Base-by-base conservation (phyloP, 2,329 filamentous ascomycete genomes). In the Corinectria fuckeliana region DNA sequence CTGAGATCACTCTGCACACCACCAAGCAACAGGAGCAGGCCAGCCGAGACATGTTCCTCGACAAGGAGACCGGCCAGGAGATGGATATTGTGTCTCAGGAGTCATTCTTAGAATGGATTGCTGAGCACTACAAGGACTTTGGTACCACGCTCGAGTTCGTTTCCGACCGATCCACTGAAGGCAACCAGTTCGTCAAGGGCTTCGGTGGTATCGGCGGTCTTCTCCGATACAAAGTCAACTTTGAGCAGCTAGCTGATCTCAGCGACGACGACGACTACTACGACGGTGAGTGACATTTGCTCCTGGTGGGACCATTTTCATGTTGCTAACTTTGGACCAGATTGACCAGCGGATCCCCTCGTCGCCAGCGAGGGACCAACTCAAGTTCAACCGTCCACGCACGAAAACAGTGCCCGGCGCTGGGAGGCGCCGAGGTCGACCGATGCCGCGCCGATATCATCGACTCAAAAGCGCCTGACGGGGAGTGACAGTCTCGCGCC, bases 201-300 rank as follows among this genome's bases (percentile, higher is more conserved):
- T 99, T 99, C 75, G 95, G 95, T 89, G 95, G 95, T 75, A 97
- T 99, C 71, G 95, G 95, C 69, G 94, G 94, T 66, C 90, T 99
- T 74, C 88, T 99, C 76, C 93, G 95, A 71, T 99, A 99, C 88
- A 97, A 97, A 85, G 92, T 99, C 85, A 99, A 99, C 85, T 99
- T 99, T 82, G 96, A 99, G 82, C 96, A 99, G 80, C 86, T 99
- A 79, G 91, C 90, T 78, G 95, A 98, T 77, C 85, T 91, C 74
- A 93, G 96, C 77, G 91, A 95, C 76, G 91, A 93, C 79, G 94
- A 98, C 77, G 94, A 94, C 80, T 97, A 96, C 83, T 97, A 96
- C 82, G 85, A 87, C 79, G 84, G 82, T 82, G 71, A 72, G 76
- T 65, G 36, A 21, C 41, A 18, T 2, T n/a, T 16, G 23, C 44